Percentiles rank a stretch among this genome's conserved stretches.
Conservation (phyloP, 164 flowering plant genomes). For the Stephania cephalantha region DNA sequence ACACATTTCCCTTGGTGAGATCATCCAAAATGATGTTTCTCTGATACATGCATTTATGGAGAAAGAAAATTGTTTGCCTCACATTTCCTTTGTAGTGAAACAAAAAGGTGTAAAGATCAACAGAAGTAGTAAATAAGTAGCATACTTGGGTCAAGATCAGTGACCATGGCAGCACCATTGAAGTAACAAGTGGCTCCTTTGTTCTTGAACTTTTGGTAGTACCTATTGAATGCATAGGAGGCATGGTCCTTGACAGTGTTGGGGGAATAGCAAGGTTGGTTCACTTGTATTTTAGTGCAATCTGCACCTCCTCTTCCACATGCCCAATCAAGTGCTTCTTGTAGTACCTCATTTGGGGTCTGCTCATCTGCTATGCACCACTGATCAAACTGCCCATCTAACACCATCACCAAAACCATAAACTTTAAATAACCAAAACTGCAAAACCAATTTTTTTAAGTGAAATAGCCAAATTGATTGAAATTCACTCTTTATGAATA, state of each 20-base stretch:
- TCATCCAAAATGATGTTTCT: not conserved
- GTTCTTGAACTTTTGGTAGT: constrained; percentile 63
- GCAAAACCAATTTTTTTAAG: not conserved
- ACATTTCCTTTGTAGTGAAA: not conserved
- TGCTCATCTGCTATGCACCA: constrained; percentile 86
- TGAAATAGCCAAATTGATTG: not conserved
- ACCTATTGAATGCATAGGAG: constrained; percentile 76
- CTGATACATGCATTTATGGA: not conserved
- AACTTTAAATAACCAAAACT: not conserved
- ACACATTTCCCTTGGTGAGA: not conserved
- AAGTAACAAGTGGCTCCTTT: constrained; percentile 73
- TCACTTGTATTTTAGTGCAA: constrained; percentile 44
- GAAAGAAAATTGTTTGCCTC: not conserved
- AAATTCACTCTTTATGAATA: not conserved
- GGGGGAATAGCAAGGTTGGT: constrained; percentile 49
- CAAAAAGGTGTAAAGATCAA: not conserved
- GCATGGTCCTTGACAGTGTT: constrained; percentile 67
- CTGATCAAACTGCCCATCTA: constrained; percentile 54
- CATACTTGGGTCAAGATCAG: constrained; percentile 76
- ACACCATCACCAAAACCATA: not conserved
- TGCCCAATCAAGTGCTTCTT: constrained; percentile 62
- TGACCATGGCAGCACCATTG: constrained; percentile 61
- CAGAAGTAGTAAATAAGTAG: not conserved
- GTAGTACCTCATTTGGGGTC: constrained; percentile 51
- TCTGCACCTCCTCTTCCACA: constrained; percentile 68